A percentile compares a stretch with the other conserved stretches of the same genome.
These are phyloP conservation scores for Seminavis robusta DNA, from an alignment of 108 stramenopile genomes.

Conservation along the genomic window DNA sequence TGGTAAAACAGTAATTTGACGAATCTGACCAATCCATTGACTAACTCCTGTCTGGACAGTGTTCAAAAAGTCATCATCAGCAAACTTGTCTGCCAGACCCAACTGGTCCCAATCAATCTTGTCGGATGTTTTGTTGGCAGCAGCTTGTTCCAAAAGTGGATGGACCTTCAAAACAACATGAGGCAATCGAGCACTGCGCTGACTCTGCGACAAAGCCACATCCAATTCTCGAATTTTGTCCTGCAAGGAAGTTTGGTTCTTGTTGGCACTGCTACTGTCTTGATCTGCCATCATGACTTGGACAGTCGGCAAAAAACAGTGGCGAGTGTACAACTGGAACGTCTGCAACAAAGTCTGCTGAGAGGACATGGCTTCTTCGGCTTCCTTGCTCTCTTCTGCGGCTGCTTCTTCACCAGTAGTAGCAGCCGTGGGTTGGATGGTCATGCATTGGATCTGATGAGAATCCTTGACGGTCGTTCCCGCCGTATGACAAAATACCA, in stretches of 20 bases:
- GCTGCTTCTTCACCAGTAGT: not conserved
- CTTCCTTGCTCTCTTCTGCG: slow-evolving; percentile 8
- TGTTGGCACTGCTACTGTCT: too few relatives aligned
- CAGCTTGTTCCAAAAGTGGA: slow-evolving; percentile 31
- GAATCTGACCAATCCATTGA: slow-evolving; percentile 76
- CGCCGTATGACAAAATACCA: slow-evolving; percentile 2
- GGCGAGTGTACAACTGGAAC: slow-evolving; percentile 70
- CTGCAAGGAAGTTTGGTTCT: slow-evolving; percentile 36
- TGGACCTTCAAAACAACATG: slow-evolving; percentile 50
- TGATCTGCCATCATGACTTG: slow-evolving; percentile 18
- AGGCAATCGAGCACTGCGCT: slow-evolving; percentile 57
- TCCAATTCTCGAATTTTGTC: slow-evolving; percentile 79
- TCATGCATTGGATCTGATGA: slow-evolving; percentile 18
- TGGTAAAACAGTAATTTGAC: slow-evolving; percentile 69
- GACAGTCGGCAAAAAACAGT: slow-evolving; percentile 77
- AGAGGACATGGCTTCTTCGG: slow-evolving; percentile 5
- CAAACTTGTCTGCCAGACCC: slow-evolving; percentile 42
- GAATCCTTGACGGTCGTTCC: not conserved
- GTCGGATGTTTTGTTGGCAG: slow-evolving; percentile 2
- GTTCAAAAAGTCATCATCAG: slow-evolving; percentile 76
- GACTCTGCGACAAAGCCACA: slow-evolving; percentile 69
- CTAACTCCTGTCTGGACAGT: slow-evolving; percentile 62
- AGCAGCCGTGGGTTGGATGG: not conserved
- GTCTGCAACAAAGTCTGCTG: slow-evolving; percentile 35
- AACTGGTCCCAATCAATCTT: slow-evolving; percentile 52